These are phyloP conservation scores for Parasitella parasitica DNA, from an alignment of 371 early-diverging fungal genomes.

Conservation along the genomic window DNA sequence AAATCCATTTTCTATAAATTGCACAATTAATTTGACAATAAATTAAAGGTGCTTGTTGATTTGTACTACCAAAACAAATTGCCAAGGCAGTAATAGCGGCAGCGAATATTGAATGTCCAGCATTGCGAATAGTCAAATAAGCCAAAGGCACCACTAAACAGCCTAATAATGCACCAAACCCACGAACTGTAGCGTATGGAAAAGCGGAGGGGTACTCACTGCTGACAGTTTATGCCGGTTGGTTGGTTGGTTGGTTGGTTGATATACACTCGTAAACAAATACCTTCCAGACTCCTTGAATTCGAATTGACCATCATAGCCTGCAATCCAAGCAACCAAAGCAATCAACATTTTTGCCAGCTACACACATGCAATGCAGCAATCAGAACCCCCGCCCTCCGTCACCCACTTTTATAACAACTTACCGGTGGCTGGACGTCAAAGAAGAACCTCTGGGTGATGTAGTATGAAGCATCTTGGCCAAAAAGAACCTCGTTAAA, in stretches of 20 bases:
- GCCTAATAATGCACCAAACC: constrained; percentile 74
- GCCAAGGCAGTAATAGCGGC: constrained; percentile 69
- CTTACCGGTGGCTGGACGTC: constrained; percentile 80
- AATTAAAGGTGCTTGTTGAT: constrained; percentile 6
- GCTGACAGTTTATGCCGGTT: too few relatives aligned
- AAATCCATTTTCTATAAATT: constrained; percentile 80
- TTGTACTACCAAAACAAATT: constrained; percentile 62
- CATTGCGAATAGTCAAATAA: constrained; percentile 77
- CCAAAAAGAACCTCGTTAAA: constrained; percentile 99
- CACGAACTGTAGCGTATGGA: constrained; percentile 85
- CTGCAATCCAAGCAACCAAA: constrained; percentile 67
- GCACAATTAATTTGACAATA: constrained; percentile 1
- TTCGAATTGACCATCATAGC: constrained; percentile 87
- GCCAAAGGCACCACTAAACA: constrained; percentile 76
- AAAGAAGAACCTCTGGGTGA: constrained; percentile 92
- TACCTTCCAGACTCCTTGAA: constrained; percentile 85
- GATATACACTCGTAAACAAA: too few relatives aligned
- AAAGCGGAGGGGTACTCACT: constrained; percentile 56
- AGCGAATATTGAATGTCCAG: constrained; percentile 70
- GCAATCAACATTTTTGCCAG: constrained; percentile 95
- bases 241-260: too few relatives aligned
- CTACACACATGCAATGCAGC: constrained; percentile 15
- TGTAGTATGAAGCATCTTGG: constrained; percentile 95
- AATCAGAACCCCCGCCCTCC: background rate
- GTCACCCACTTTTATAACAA: background rate